Evolutionary conservation across 2,329 filamentous ascomycete species (phyloP).

Genomic region (Ramularia collo-cygni): DNA sequence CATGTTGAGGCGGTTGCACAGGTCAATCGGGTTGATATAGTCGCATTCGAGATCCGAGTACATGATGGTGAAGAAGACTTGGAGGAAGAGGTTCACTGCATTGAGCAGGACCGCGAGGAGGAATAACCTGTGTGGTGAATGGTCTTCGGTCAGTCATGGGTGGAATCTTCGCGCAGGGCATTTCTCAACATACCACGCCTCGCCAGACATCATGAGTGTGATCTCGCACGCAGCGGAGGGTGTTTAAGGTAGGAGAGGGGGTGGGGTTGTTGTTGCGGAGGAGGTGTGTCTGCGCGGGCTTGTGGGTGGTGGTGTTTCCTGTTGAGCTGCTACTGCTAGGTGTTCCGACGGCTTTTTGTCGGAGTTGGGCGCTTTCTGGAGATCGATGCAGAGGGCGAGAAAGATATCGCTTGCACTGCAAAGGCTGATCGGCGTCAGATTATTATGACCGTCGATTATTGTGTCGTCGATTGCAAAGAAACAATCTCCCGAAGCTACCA

Average conservation of each 20-base stretch:
- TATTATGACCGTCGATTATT: too few relatives aligned
- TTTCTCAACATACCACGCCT: constrained; percentile 34
- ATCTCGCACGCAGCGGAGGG: not conserved
- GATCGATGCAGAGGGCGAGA: too few relatives aligned
- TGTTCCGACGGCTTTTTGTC: constrained; percentile 1
- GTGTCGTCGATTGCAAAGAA: too few relatives aligned
- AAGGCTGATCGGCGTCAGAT: too few relatives aligned
- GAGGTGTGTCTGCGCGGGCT: not conserved
- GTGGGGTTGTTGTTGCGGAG: not conserved
- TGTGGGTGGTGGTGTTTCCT: not conserved
- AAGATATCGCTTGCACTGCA: too few relatives aligned
- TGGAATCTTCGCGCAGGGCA: constrained; percentile 6
- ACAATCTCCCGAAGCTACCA: too few relatives aligned
- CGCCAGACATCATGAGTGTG: constrained; percentile 31
- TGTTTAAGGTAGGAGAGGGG: not conserved
- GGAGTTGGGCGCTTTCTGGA: too few relatives aligned
- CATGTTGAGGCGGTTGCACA: constrained; percentile 99
- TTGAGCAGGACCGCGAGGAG: constrained; percentile 97
- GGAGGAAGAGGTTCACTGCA: constrained; percentile 98
- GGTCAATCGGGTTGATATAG: constrained; percentile 99
- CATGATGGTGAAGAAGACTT: constrained; percentile 99
- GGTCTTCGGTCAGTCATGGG: constrained; percentile 5
- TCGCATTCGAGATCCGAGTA: constrained; percentile 99
- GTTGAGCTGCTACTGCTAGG: not conserved
- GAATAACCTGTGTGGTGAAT: constrained; percentile 62